phyloP scores from a whole-genome alignment of 345 rosid species.

The Acer saccharum region DNA sequence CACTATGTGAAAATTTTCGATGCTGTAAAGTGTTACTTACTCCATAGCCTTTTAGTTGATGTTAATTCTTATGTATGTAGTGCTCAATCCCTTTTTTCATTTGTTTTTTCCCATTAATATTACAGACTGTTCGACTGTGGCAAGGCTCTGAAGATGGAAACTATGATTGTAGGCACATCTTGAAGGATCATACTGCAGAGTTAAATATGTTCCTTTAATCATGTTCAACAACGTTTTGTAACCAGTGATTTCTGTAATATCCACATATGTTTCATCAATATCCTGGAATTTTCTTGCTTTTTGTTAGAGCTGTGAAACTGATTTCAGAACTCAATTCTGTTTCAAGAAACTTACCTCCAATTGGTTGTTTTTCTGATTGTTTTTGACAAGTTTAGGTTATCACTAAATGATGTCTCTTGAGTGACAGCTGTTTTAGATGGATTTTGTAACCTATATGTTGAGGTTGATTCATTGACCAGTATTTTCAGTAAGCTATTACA shows the following conservation, averaged over 20 bases:
- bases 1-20: not conserved
- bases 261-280: not conserved
- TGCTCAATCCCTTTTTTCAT: not conserved
- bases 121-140: slow-evolving; percentile 96
- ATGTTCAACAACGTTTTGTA: not conserved
- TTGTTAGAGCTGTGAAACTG: not conserved
- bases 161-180: slow-evolving; percentile 72
- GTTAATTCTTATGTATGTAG: not conserved
- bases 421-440: not conserved
- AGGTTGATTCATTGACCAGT: not conserved
- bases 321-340: not conserved
- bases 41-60: not conserved
- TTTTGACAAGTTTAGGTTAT: not conserved
- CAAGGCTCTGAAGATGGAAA: slow-evolving; percentile 78
- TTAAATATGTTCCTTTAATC: slow-evolving; percentile 35
- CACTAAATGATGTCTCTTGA: not conserved
- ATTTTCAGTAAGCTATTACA: not conserved
- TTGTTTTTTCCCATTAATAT: slow-evolving; percentile 1
- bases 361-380: not conserved
- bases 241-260: not conserved
- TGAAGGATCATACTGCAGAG: slow-evolving; percentile 90
- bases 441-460: not conserved
- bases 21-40: not conserved
- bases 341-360: not conserved
- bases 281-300: not conserved